phyloP scores from a whole-genome alignment of 345 rosid species.

The Aquilaria malaccensis region DNA sequence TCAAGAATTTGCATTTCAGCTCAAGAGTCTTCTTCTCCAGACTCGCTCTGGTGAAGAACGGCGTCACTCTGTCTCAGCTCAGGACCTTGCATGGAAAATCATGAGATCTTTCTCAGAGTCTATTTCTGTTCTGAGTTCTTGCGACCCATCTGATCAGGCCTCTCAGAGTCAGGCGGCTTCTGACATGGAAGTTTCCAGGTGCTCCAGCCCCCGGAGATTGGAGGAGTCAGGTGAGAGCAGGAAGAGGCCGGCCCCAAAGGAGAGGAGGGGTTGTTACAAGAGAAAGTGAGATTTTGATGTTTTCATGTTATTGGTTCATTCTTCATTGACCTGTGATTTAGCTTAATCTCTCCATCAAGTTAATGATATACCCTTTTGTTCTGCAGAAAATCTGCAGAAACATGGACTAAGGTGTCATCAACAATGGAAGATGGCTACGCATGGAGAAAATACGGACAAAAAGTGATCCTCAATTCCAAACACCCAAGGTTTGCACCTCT shows the following conservation, averaged over 20 bases:
- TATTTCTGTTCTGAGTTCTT: conserved; percentile 27
- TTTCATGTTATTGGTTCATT: too few relatives aligned
- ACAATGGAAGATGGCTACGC: conserved; percentile 42
- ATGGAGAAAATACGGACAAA: conserved; percentile 97
- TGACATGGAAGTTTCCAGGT: conserved; percentile 18
- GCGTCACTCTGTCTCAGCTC: background rate
- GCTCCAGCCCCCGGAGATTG: conserved; percentile 29
- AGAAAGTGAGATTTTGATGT: conserved; percentile 44
- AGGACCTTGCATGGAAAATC: conserved; percentile 43
- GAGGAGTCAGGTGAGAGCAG: conserved; percentile 50
- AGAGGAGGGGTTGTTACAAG: conserved; percentile 69
- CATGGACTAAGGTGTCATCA: conserved; percentile 31
- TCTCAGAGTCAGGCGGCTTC: conserved; percentile 18
- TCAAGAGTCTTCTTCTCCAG: conserved; percentile 27
- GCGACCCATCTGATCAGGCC: conserved; percentile 12
- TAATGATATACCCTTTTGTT: background rate
- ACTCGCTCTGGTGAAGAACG: conserved; percentile 14
- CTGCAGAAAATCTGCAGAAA: conserved; percentile 42
- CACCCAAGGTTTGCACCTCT: conserved; percentile 46
- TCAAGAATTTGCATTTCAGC: conserved; percentile 30
- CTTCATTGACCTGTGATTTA: background rate
- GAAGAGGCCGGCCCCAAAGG: conserved; percentile 33
- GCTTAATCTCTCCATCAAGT: too few relatives aligned
- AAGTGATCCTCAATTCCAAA: conserved; percentile 55
- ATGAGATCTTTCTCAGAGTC: conserved; percentile 31